These are phyloP conservation scores for Plectosphaerella cucumerina DNA, from an alignment of 2,329 filamentous ascomycete genomes.

Conservation along the genomic window DNA sequence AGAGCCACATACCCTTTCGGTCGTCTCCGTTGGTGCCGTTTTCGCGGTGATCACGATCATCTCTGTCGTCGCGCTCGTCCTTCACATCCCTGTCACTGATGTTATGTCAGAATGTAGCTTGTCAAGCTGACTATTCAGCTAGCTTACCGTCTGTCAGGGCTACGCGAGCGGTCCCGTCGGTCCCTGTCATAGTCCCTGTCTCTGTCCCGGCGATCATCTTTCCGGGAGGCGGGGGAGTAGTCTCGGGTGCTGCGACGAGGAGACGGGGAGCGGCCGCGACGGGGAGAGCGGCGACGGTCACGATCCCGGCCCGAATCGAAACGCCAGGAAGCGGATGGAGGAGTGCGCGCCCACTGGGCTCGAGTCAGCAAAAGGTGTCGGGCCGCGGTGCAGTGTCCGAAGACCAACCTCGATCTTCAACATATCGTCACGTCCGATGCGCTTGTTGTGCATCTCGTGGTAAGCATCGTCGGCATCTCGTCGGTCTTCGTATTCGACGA, in stretches of 20 bases:
- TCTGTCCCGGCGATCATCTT: constrained; percentile 79
- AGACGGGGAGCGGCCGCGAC: constrained; percentile 69
- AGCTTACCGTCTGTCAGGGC: constrained; percentile 57
- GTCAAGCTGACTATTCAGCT: neutral
- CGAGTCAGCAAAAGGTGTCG: constrained; percentile 2
- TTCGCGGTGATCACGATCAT: constrained; percentile 71
- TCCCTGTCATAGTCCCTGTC: constrained; percentile 79
- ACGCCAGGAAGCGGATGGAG: constrained; percentile 95
- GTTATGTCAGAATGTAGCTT: constrained; percentile 21
- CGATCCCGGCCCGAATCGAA: constrained; percentile 89
- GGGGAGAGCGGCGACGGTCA: constrained; percentile 61
- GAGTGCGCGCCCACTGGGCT: constrained; percentile 89
- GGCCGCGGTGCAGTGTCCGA: neutral
- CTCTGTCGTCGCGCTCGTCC: constrained; percentile 67
- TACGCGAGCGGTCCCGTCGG: constrained; percentile 71
- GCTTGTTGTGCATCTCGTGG: constrained; percentile 99
- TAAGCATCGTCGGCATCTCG: constrained; percentile 98
- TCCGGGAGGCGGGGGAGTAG: constrained; percentile 68
- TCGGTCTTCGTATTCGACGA: constrained; percentile 98
- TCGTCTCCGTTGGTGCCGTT: constrained; percentile 81
- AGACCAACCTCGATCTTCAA: constrained; percentile 89
- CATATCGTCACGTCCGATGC: constrained; percentile 89
- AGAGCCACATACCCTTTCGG: constrained; percentile 66
- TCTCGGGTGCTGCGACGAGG: constrained; percentile 74
- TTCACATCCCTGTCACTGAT: constrained; percentile 50